A percentile compares a stretch with the other conserved stretches of the same genome.
Conservation (phyloP, 495 filamentous ascomycete species). For the Hypoxylon crocopeplum region DNA sequence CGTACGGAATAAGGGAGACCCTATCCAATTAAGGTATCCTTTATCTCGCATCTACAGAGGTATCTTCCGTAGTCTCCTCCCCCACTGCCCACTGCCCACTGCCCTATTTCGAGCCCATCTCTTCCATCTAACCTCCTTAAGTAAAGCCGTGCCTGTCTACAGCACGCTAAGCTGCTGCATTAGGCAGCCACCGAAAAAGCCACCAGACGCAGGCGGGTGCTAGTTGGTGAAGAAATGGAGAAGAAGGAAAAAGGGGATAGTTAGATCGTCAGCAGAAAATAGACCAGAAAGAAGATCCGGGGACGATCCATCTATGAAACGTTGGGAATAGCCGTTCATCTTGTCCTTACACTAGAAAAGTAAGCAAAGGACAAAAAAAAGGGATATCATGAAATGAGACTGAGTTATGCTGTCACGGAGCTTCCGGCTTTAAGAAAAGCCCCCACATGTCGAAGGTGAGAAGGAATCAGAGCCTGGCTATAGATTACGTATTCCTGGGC, state of each 20-base stretch:
- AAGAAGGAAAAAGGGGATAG: neutral
- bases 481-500: constrained; percentile 10
- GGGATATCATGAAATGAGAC: constrained; percentile 1
- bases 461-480: constrained; percentile 18
- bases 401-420: constrained; percentile 4
- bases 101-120: neutral
- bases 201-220: no score
- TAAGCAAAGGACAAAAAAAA: neutral
- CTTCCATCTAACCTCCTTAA: neutral
- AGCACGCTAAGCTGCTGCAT: neutral
- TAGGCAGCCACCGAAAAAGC: neutral
- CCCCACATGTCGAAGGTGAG: constrained; percentile 3
- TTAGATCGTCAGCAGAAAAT: neutral
- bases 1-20: no score
- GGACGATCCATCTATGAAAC: constrained; percentile 25
- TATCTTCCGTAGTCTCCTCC: no score
- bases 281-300: constrained; percentile 23
- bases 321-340: neutral
- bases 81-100: no score
- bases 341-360: neutral
- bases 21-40: no score
- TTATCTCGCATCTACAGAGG: no score
- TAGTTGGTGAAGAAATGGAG: neutral
- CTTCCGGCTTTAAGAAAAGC: neutral
- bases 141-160: neutral